Base-by-base conservation (phyloP, 495 filamentous ascomycete genomes). In the Astrothelium subdiscretum region DNA sequence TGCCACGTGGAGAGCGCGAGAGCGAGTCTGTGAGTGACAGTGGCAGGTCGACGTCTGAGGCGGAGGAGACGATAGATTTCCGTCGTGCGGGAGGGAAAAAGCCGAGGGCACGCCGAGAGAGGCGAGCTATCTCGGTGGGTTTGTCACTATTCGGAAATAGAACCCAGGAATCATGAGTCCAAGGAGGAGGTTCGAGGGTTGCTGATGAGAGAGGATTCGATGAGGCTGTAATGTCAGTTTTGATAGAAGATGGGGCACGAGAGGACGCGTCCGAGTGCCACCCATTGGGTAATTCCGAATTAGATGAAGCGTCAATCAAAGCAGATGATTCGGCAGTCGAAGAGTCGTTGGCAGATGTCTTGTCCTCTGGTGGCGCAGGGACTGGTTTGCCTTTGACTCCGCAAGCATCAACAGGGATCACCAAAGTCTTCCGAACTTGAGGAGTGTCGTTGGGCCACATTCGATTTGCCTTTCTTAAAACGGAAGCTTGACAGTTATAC, bases 371-470 rank as follows among this genome's bases (percentile, higher is more conserved):
- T 26, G 68, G 67, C 13, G 68, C 74, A 32, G 68, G 18, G 29
- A 77, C 65, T 27, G 72, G 77, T 43, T 85, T 81, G 12, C 94
- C 94, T 68, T 91, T 92, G 38, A 91, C 81, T 26, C 85, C 85
- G 71, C 94, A 97, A 11, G 88, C 87, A 69, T 96, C 94, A 13
- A 97, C 91, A 2, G 94, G 94, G 31, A 98, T 73, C 10, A 95
- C 77, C 18, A 98, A 79, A 22, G 81, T 85, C 66, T 90, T 89
- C 43, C 91, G 84, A 59, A 83, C 81, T 70, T 96, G 92, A 38
- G 96, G 87, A 61, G 82, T 87, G 70, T 97, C 95, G 63, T 89
- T 89, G 8, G 90, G 89, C 94, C 94, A 97, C 66, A 98, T 82
- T 20, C 92, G 84, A 69, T 98, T 98, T 29, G 90, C 88, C 70